Evolutionary conservation across 2,329 filamentous ascomycete genomes (phyloP).

Genomic region (Bretziella fagacearum): DNA sequence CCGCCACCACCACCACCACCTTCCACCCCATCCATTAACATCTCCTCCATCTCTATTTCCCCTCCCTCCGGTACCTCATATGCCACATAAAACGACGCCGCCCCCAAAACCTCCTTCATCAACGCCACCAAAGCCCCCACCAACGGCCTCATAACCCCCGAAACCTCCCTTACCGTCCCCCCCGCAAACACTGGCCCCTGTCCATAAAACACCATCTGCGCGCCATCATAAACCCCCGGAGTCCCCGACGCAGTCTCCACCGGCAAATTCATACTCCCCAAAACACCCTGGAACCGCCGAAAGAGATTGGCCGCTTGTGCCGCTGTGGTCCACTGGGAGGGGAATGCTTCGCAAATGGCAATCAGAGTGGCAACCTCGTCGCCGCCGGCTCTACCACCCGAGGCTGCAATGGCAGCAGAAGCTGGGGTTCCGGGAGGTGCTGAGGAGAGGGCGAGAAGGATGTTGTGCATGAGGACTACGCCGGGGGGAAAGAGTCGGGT

Average conservation of each 20-base stretch:
- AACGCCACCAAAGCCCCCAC: conserved; percentile 17
- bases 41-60: not conserved
- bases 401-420: conserved; percentile 16
- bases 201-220: conserved; percentile 8
- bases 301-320: conserved; percentile 23
- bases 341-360: conserved; percentile 24
- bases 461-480: conserved; percentile 23
- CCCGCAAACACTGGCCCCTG: conserved; percentile 1
- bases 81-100: conserved; percentile 18
- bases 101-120: conserved; percentile 22
- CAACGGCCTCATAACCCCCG: conserved; percentile 16
- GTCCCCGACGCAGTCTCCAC: conserved; percentile 16
- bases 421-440: not conserved
- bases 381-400: conserved; percentile 17
- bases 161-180: conserved; percentile 15
- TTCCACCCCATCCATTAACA: not conserved
- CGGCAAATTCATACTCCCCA: not conserved
- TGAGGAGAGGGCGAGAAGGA: not conserved
- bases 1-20: not conserved
- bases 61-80: not conserved
- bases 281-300: conserved; percentile 18
- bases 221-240: conserved; percentile 10
- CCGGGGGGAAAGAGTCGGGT: conserved; percentile 25
- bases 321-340: conserved; percentile 22
- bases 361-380: conserved; percentile 24